Percentiles rank a stretch among this genome's conserved stretches.
phyloP scores from a whole-genome alignment of 331 rosid genomes.

The Malus hybrid region DNA sequence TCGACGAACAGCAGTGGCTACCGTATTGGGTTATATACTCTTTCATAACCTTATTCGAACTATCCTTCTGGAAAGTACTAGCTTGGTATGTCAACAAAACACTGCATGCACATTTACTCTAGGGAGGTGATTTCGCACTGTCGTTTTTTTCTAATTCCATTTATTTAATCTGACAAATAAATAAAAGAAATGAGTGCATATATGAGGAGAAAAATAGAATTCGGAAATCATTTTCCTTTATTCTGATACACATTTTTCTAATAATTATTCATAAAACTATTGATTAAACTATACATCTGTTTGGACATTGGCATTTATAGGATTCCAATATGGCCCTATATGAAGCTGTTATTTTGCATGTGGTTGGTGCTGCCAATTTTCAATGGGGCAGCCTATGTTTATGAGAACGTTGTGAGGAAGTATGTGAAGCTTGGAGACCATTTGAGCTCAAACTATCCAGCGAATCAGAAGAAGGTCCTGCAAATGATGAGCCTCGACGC shows the following conservation, averaged over 20 bases:
- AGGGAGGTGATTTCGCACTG: no score
- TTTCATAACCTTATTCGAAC: conserved; percentile 65
- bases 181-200: no score
- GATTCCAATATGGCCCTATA: conserved; percentile 78
- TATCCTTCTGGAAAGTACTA: conserved; percentile 52
- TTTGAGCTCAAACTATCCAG: conserved; percentile 26
- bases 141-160: no score
- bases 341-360: conserved; percentile 63
- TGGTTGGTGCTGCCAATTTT: conserved; percentile 85
- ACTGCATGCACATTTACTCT: not conserved
- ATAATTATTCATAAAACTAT: no score
- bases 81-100: conserved; percentile 39
- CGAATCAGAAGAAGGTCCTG: conserved; percentile 50
- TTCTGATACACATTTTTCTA: no score
- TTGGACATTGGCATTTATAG: conserved; percentile 15
- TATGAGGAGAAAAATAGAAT: no score
- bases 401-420: conserved; percentile 58
- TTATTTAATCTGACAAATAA: no score
- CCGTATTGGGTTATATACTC: conserved; percentile 89
- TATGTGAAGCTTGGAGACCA: conserved; percentile 38
- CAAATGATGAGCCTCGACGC: conserved; percentile 83
- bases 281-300: no score
- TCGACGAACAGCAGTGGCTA: conserved; percentile 93
- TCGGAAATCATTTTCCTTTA: no score
- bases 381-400: conserved; percentile 85